Conservation (phyloP, 2,329 filamentous ascomycete species). For the Exophiala phaeomuriformis region DNA sequence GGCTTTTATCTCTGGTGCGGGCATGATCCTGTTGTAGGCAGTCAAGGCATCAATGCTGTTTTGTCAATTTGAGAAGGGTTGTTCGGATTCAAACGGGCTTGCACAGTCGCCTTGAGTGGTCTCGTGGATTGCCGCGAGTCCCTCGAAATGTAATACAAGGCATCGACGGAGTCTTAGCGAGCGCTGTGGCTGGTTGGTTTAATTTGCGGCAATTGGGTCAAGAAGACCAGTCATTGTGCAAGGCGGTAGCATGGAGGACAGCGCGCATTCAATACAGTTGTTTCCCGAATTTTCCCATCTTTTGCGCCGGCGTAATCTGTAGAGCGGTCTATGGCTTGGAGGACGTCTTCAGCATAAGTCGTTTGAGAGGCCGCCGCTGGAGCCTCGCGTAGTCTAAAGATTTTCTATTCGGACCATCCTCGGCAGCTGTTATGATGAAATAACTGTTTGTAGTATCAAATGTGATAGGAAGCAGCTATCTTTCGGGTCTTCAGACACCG, state of each 20-base stretch:
- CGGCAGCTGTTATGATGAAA: no score
- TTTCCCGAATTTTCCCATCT: background rate
- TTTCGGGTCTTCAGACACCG: no score
- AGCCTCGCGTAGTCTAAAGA: no score
- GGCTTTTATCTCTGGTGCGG: slow-evolving; percentile 39
- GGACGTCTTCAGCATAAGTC: no score
- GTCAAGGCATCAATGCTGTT: background rate
- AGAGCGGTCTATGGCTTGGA: no score
- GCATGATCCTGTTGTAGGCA: slow-evolving; percentile 43
- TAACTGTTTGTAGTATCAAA: no score
- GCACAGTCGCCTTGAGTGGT: slow-evolving; percentile 1
- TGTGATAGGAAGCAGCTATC: no score
- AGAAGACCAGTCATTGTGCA: background rate
- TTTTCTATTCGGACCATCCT: no score
- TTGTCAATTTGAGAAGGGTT: background rate
- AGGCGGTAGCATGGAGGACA: background rate
- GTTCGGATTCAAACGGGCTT: slow-evolving; percentile 8
- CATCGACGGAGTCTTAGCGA: slow-evolving; percentile 11
- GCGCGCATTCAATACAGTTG: background rate
- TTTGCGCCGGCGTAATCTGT: no score
- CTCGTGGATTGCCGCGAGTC: background rate
- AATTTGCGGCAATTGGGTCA: background rate
- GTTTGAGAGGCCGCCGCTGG: no score
- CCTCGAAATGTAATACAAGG: slow-evolving; percentile 4
- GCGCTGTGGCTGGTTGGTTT: slow-evolving; percentile 6